Conservation (phyloP, 2,329 filamentous ascomycete genomes). For the Penicillium sp. region DNA sequence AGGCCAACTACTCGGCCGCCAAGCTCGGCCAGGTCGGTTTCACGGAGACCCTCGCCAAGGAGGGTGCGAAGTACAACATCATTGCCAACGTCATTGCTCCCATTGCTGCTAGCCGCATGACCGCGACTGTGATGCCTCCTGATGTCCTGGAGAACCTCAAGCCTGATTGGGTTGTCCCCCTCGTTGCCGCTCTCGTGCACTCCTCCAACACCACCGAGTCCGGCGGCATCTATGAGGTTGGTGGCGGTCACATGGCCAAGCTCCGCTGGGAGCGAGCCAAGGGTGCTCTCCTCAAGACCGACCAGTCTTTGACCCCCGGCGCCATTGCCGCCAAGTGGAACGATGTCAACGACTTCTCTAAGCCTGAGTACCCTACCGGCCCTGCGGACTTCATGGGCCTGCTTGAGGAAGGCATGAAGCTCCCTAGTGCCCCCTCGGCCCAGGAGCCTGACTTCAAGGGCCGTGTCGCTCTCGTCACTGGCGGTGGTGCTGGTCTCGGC, state of each 20-base stretch:
- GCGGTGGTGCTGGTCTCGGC: conserved; percentile 86
- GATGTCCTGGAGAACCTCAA: conserved; percentile 82
- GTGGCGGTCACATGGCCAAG: conserved; percentile 90
- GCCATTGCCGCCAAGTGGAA: conserved; percentile 89
- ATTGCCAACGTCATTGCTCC: conserved; percentile 92
- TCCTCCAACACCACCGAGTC: conserved; percentile 79
- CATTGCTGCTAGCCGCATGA: conserved; percentile 94
- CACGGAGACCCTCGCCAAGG: conserved; percentile 96
- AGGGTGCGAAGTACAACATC: conserved; percentile 98
- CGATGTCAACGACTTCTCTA: conserved; percentile 81
- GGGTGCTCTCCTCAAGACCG: conserved; percentile 86
- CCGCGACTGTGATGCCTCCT: conserved; percentile 91
- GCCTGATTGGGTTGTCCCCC: conserved; percentile 92
- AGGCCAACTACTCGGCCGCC: conserved; percentile 95
- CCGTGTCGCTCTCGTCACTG: conserved; percentile 83
- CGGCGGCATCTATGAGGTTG: conserved; percentile 89
- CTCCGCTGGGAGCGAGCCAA: conserved; percentile 91
- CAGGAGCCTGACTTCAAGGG: conserved; percentile 79
- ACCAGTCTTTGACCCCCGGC: conserved; percentile 82
- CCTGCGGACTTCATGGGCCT: conserved; percentile 85
- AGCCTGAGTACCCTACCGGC: conserved; percentile 79
- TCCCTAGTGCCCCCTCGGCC: conserved; percentile 70
- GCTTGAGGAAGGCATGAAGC: conserved; percentile 79
- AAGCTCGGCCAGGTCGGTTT: conserved; percentile 96
- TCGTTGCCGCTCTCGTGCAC: conserved; percentile 87